Evolutionary conservation across 257 asterid species (phyloP).

Genomic region (Solanum neorickii): DNA sequence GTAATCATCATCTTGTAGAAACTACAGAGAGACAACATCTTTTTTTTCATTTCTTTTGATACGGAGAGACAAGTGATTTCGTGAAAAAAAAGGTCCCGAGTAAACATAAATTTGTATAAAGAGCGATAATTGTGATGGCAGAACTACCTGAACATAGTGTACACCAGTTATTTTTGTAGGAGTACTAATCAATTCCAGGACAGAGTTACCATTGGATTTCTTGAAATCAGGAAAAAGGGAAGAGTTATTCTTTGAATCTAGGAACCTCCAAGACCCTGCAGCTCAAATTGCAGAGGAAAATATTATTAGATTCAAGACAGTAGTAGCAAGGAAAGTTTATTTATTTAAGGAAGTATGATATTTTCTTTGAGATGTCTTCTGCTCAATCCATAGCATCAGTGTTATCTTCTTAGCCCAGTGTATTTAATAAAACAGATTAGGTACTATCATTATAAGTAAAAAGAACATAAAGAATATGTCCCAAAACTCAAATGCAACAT

Average conservation of each 20-base stretch:
- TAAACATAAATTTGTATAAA: neutral
- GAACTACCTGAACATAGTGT: slow-evolving; percentile 90
- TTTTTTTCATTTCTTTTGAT: neutral
- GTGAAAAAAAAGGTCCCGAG: neutral
- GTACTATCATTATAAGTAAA: neutral
- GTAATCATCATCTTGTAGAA: neutral
- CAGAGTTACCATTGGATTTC: slow-evolving; percentile 63
- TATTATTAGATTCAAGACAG: neutral
- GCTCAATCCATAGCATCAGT: neutral
- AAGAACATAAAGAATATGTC: neutral
- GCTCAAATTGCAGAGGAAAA: neutral
- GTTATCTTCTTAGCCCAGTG: neutral
- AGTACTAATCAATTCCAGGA: slow-evolving; percentile 71
- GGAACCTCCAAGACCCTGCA: slow-evolving; percentile 86
- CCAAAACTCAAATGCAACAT: neutral
- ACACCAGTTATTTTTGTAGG: slow-evolving; percentile 94
- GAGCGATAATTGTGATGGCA: neutral
- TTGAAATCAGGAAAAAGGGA: slow-evolving; percentile 78
- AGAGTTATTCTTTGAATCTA: slow-evolving; percentile 53
- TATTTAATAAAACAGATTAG: neutral
- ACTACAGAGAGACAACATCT: neutral
- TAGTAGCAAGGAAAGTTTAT: neutral
- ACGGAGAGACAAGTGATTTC: neutral
- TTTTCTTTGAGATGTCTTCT: neutral
- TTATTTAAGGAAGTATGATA: neutral